Base-by-base conservation (phyloP, 345 rosid species). In the Lepidium sativum region DNA sequence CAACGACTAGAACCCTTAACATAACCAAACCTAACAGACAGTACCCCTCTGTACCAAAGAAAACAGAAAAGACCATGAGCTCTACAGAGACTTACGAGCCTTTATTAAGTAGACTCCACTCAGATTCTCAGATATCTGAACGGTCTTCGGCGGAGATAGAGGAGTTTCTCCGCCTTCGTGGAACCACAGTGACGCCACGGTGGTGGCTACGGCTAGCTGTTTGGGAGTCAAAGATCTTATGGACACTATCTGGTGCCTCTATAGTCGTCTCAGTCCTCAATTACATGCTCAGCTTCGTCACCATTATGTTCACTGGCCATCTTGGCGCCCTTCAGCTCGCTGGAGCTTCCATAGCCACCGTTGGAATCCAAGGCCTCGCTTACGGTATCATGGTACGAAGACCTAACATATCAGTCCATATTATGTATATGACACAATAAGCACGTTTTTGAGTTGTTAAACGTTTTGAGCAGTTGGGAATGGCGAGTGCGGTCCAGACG, bases 401-500 rank as follows among this genome's bases (percentile, higher is more conserved):
- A 10, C 12, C 6, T 25, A 25, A 52, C 64, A 53, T 37, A 25
- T 56, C 7, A 3, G 43, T 48, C 49, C 10, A 14, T 18, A 35
- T 3, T 3, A 7, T 25, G 9, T 42, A 3, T 25, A 9, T 42
- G 6, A 60, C 51, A 25, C 34, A 25, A 41, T 25, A 25, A 2
- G 31, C 0, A 41, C 16, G 29, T 43, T 59, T 59, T 6, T 41
- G 0, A 42, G 6, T 10, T 6, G 16, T 43, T 2, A 17, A 43
- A 31, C 34, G 41, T 16, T 62, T 21, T 35, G 17, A 53, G 37
- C 72, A 92, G 98, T 62, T 87, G 73, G 97, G 97, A 20, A 92
- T 92, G 98, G 96, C 98, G 1, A 89, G 97, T 54, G 98, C 98
- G 8, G 98, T 89, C 33, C 98, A 92, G 43, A 92, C 98, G 0